Conservation (phyloP, 176 grass and related monocot genomes). For the Oryza glaberrima region DNA sequence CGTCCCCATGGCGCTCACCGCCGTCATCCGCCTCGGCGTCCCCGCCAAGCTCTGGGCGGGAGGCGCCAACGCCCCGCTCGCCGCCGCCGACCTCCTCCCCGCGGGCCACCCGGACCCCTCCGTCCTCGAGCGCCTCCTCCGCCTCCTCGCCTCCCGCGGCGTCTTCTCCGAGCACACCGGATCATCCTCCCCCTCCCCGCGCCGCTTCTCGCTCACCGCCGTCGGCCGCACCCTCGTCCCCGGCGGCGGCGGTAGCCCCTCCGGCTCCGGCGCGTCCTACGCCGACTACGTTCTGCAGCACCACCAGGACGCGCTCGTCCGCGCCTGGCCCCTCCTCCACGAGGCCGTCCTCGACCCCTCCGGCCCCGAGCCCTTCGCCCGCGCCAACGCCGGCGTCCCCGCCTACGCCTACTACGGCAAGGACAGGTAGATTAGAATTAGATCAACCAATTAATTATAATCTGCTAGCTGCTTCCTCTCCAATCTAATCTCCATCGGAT, state of each 20-base stretch:
- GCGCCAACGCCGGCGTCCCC: slow-evolving; percentile 65
- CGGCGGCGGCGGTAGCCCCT: background rate
- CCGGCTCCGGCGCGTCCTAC: slow-evolving; percentile 49
- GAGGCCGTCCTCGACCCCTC: slow-evolving; percentile 76
- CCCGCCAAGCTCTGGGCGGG: slow-evolving; percentile 54
- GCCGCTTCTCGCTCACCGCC: slow-evolving; percentile 65
- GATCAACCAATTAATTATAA: no score
- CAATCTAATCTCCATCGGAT: no score
- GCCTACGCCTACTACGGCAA: slow-evolving; percentile 78
- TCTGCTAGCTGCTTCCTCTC: no score
- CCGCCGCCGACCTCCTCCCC: slow-evolving; percentile 47
- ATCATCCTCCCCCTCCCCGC: background rate
- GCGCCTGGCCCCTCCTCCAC: slow-evolving; percentile 68
- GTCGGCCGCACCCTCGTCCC: slow-evolving; percentile 67
- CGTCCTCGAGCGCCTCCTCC: slow-evolving; percentile 71
- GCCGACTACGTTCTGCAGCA: slow-evolving; percentile 88
- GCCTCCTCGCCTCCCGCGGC: slow-evolving; percentile 68
- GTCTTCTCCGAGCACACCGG: slow-evolving; percentile 57
- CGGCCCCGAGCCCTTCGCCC: slow-evolving; percentile 76
- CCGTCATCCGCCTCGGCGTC: slow-evolving; percentile 65
- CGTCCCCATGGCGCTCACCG: slow-evolving; percentile 81
- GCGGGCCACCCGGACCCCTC: slow-evolving; percentile 40
- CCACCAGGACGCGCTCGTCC: slow-evolving; percentile 87
- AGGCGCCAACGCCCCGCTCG: slow-evolving; percentile 56
- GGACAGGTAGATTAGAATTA: slow-evolving; percentile 17